phyloP scores from a whole-genome alignment of 2,329 filamentous ascomycete genomes.

The Fusarium sp. region DNA sequence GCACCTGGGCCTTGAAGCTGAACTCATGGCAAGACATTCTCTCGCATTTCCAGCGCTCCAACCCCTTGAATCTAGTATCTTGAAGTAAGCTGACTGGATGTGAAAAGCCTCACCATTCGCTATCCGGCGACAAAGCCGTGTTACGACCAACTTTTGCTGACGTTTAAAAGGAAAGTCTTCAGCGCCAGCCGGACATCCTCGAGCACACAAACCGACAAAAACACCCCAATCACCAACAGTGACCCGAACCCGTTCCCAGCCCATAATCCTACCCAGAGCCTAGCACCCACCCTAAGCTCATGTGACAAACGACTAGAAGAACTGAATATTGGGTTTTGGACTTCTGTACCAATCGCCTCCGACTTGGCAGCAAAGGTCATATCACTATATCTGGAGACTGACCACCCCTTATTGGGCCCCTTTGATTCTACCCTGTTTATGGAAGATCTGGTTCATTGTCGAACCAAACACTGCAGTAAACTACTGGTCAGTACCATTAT shows the following conservation, averaged over 20 bases:
- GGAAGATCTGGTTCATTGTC: slow-evolving; percentile 45
- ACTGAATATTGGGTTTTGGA: slow-evolving; percentile 50
- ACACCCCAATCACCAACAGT: background rate
- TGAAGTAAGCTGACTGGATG: slow-evolving; percentile 5
- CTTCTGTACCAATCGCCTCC: slow-evolving; percentile 45
- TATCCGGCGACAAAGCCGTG: background rate
- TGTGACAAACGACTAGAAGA: slow-evolving; percentile 45
- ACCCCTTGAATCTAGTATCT: slow-evolving; percentile 2
- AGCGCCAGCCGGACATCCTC: background rate
- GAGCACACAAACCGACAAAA: background rate
- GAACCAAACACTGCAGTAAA: slow-evolving; percentile 1
- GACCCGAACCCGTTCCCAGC: slow-evolving; percentile 7
- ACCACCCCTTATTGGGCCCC: slow-evolving; percentile 51
- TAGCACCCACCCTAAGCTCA: background rate
- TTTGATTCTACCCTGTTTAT: slow-evolving; percentile 52
- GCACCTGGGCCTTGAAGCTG: slow-evolving; percentile 14
- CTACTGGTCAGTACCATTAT: slow-evolving; percentile 10
- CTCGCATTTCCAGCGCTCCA: slow-evolving; percentile 19
- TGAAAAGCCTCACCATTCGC: background rate
- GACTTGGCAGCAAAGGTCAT: slow-evolving; percentile 47
- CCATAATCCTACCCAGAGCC: background rate
- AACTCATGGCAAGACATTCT: slow-evolving; percentile 28
- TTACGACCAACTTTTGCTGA: background rate
- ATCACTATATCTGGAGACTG: slow-evolving; percentile 52
- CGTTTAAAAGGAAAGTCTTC: background rate